Conservation (phyloP, 2,329 filamentous ascomycete species). For the Aureobasidium sp. region DNA sequence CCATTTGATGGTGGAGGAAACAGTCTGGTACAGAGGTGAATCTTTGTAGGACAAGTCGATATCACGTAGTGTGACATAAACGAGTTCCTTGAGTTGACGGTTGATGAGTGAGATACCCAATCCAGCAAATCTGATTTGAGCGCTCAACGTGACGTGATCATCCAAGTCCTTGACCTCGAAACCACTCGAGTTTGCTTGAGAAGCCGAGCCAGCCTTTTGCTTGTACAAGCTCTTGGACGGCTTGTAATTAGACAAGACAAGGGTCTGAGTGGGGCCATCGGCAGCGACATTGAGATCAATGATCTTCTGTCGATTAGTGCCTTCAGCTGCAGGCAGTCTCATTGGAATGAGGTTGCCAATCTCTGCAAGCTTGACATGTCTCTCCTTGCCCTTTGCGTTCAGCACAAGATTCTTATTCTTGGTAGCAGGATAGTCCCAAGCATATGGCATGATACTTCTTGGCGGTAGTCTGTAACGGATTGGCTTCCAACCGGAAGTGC, state of each 20-base stretch:
- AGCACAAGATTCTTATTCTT: constrained; percentile 92
- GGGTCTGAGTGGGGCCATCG: constrained; percentile 87
- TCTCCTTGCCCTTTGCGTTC: constrained; percentile 66
- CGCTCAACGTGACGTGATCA: constrained; percentile 79
- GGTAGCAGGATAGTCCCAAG: constrained; percentile 98
- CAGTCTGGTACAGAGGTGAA: constrained; percentile 85
- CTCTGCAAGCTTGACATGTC: constrained; percentile 89
- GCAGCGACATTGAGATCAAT: constrained; percentile 96
- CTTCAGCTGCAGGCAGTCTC: constrained; percentile 65
- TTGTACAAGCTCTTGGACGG: constrained; percentile 86
- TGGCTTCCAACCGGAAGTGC: constrained; percentile 76
- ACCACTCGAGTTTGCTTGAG: constrained; percentile 55
- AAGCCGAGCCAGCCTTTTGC: constrained; percentile 48
- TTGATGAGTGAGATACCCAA: constrained; percentile 93
- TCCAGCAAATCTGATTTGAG: constrained; percentile 78
- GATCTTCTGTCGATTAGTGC: constrained; percentile 64
- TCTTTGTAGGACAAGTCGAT: constrained; percentile 87
- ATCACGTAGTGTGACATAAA: constrained; percentile 88
- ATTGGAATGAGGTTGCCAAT: constrained; percentile 95
- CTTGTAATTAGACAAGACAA: constrained; percentile 91
- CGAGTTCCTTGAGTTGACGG: constrained; percentile 78
- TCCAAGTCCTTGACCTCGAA: constrained; percentile 95
- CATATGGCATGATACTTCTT: constrained; percentile 97
- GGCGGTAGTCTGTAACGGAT: constrained; percentile 87
- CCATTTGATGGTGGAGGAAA: constrained; percentile 92